phyloP scores from a whole-genome alignment of 1,284 basidiomycete genomes.

The Coriolopsis trogii region DNA sequence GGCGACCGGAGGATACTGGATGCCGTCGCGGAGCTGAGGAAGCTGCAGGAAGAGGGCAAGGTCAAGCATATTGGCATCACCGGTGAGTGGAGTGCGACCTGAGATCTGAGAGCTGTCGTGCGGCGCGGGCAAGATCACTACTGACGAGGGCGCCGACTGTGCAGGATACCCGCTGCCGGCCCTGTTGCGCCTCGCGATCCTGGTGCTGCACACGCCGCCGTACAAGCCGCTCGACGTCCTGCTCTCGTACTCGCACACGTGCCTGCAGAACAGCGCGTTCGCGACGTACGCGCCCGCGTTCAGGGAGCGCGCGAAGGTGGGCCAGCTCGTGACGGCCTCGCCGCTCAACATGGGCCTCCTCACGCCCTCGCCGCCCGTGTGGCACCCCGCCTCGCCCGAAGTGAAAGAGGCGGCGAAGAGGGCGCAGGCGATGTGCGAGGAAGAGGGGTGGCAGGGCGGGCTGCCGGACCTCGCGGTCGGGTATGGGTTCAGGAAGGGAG shows the following conservation, averaged over 20 bases:
- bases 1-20: conserved; percentile 84
- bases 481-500: conserved; percentile 62
- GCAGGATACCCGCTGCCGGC: conserved; percentile 87
- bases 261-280: conserved; percentile 79
- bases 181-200: conserved; percentile 80
- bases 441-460: conserved; percentile 44
- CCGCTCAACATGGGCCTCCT: conserved; percentile 94
- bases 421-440: conserved; percentile 33
- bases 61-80: conserved; percentile 85
- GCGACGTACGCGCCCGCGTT: conserved; percentile 65
- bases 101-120: background rate
- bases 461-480: conserved; percentile 75
- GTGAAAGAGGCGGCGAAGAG: conserved; percentile 48
- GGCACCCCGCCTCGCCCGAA: conserved; percentile 82
- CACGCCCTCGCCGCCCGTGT: conserved; percentile 66
- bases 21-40: conserved; percentile 73
- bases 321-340: conserved; percentile 81
- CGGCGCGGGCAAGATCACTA: background rate
- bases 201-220: conserved; percentile 68
- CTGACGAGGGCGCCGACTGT: background rate
- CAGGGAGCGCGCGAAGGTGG: conserved; percentile 62
- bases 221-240: conserved; percentile 78
- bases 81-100: conserved; percentile 45
- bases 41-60: conserved; percentile 79
- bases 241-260: conserved; percentile 87